Evolutionary conservation across 2,329 filamentous ascomycete genomes (phyloP).

Genomic region (Penicillium fuscoglaucum): DNA sequence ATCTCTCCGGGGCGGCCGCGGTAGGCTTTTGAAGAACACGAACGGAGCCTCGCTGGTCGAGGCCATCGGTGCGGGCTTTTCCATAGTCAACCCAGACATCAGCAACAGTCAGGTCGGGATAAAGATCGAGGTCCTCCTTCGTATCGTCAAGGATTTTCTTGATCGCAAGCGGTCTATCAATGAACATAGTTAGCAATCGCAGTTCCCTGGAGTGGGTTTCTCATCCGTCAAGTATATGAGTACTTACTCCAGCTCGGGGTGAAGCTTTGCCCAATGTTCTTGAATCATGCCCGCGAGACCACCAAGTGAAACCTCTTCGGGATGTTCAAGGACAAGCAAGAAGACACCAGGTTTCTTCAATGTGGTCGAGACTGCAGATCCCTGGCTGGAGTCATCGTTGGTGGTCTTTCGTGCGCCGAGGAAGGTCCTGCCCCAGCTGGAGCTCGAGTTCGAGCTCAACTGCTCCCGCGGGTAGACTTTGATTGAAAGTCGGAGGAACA

Average conservation of each 20-base stretch:
- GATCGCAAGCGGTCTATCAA: conserved; percentile 37
- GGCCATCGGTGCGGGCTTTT: conserved; percentile 34
- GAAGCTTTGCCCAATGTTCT: conserved; percentile 36
- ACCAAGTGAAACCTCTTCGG: conserved; percentile 34
- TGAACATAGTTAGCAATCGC: conserved; percentile 2
- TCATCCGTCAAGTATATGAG: background rate
- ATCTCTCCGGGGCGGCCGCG: conserved; percentile 27
- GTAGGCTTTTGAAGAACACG: conserved; percentile 38
- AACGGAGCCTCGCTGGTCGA: conserved; percentile 38
- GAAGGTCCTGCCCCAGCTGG: conserved; percentile 1
- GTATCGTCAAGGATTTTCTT: conserved; percentile 41
- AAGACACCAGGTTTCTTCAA: conserved; percentile 30
- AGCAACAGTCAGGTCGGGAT: conserved; percentile 36
- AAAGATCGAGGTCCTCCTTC: conserved; percentile 34
- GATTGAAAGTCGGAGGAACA: conserved; percentile 39
- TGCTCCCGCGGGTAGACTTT: conserved; percentile 36
- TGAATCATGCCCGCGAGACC: conserved; percentile 35
- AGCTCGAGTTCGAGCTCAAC: conserved; percentile 14
- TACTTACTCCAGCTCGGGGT: conserved; percentile 37
- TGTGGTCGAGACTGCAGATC: background rate
- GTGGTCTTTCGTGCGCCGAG: conserved; percentile 17
- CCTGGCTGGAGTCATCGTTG: conserved; percentile 18
- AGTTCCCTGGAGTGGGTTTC: background rate
- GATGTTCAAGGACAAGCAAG: conserved; percentile 32
- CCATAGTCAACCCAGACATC: conserved; percentile 43